Evolutionary conservation across 306 rosid species (phyloP).

Genomic region (Vigna angularis): DNA sequence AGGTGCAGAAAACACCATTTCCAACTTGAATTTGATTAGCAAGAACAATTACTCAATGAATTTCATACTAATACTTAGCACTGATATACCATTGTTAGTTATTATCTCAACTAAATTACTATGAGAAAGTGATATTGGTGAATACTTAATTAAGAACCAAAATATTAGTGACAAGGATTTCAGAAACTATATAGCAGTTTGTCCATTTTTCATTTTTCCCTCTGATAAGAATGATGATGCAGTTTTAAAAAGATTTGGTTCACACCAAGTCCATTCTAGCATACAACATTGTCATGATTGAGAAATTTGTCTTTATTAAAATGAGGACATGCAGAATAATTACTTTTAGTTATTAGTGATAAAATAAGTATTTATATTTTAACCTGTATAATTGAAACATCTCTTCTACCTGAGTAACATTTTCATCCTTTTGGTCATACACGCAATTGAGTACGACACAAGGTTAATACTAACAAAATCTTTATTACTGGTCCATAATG

Average conservation of each 20-base stretch:
- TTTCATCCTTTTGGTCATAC: slow-evolving; percentile 25
- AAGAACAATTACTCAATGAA: not conserved
- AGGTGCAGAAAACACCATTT: not conserved
- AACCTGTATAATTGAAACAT: not conserved
- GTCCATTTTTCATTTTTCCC: no score
- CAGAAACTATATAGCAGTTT: no score
- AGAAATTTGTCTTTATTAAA: not conserved
- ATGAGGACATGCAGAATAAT: not conserved
- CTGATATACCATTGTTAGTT: not conserved
- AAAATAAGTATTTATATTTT: not conserved
- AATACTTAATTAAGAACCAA: not conserved
- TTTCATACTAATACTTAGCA: not conserved
- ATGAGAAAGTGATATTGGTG: not conserved
- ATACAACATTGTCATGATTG: not conserved
- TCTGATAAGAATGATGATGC: not conserved
- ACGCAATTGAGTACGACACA: slow-evolving; percentile 3
- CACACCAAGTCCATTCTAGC: not conserved
- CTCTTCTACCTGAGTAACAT: not conserved
- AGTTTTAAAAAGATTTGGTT: not conserved
- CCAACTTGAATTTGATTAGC: not conserved
- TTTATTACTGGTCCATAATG: slow-evolving; percentile 20
- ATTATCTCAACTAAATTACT: not conserved
- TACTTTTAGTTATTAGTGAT: not conserved
- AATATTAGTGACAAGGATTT: not conserved
- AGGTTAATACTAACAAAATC: slow-evolving; percentile 32